These are phyloP conservation scores for Graphiopsis chlorocephala DNA, from an alignment of 2,329 filamentous ascomycete genomes.

Conservation along the genomic window DNA sequence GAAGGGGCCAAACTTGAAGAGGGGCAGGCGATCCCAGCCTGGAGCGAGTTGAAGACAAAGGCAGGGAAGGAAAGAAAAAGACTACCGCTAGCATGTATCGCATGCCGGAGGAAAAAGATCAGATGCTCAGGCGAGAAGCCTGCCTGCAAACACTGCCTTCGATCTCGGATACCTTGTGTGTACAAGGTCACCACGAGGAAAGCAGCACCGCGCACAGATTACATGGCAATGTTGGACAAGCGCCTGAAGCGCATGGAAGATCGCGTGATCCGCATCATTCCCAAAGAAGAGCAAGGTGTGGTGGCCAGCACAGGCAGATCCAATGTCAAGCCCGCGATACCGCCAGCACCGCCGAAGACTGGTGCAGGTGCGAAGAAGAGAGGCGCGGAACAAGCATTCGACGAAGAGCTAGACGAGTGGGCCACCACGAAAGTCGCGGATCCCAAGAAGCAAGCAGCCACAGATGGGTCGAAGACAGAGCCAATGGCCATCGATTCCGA, in stretches of 20 bases:
- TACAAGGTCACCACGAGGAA: slow-evolving; percentile 97
- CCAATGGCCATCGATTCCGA: slow-evolving; percentile 53
- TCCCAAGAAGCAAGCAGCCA: background rate
- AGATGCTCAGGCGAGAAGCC: slow-evolving; percentile 97
- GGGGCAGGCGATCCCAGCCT: slow-evolving; percentile 38
- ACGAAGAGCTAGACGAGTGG: slow-evolving; percentile 77
- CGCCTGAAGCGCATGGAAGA: slow-evolving; percentile 96
- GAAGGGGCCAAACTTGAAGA: slow-evolving; percentile 15
- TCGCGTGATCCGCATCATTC: slow-evolving; percentile 90
- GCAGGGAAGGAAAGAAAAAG: slow-evolving; percentile 95
- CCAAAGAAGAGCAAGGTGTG: slow-evolving; percentile 74
- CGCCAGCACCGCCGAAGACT: slow-evolving; percentile 55
- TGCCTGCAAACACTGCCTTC: slow-evolving; percentile 91
- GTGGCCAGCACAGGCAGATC: slow-evolving; percentile 70
- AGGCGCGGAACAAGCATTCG: slow-evolving; percentile 82
- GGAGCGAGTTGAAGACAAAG: slow-evolving; percentile 55
- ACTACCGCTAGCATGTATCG: slow-evolving; percentile 89
- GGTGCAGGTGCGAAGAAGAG: slow-evolving; percentile 66
- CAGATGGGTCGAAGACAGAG: slow-evolving; percentile 24
- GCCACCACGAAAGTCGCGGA: slow-evolving; percentile 46
- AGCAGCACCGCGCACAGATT: slow-evolving; percentile 89
- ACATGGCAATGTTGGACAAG: slow-evolving; percentile 99
- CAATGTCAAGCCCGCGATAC: slow-evolving; percentile 76
- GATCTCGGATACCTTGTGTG: slow-evolving; percentile 90
- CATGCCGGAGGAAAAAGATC: slow-evolving; percentile 95